Evolutionary conservation across 2,329 filamentous ascomycete genomes (phyloP), one percentile per base, ranked within the genome.

Genomic region (Pseudogymnoascus sp.): DNA sequence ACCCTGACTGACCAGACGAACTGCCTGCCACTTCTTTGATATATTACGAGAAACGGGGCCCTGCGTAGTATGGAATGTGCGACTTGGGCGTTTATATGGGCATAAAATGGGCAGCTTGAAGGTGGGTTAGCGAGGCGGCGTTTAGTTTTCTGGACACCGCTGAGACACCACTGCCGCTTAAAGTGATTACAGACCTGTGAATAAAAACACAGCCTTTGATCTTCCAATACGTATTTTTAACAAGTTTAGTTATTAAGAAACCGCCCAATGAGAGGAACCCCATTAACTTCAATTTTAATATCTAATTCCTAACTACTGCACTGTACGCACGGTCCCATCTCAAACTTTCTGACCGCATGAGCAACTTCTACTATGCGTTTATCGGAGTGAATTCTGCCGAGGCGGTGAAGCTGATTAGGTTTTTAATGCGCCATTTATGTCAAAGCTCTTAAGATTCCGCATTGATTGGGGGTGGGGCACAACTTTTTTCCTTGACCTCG

Each of bases 401-500:
- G 47, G 47, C 47, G 47, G 47, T 54, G 29, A 54, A 10, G 47
- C 47, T 54, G 47, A 54, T 54, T 54, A 35, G 47, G 47, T 54
- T 54, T 54, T 54, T 54, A 54, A 54, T 54, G 47, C 47, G 47
- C 47, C 47, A 54, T 54, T 54, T 54, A 35, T 54, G 47, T 54
- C 47, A 54, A 54, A 54, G 47, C 47, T 54, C 47, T 54, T 54
- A 35, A 54, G 29, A 33, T 54, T 54, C 29, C 47, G 29, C 47
- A 54, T 54, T 54, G 47, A 54, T 54, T 54, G 29, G 47, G 47
- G 47, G 47, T 54, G 47, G 47, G 47, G 47, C 47, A 54, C 47
- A 54, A 54, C 47, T 54, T 54, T 54, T 54, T 54, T 54, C 47
- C 47, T 54, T 54, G 47, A 54, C 47, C 47, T 54, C 47, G 47